These are phyloP conservation scores for Globisporangium orthogonon DNA, from an alignment of 352 stramenopile species.

Conservation along the genomic window DNA sequence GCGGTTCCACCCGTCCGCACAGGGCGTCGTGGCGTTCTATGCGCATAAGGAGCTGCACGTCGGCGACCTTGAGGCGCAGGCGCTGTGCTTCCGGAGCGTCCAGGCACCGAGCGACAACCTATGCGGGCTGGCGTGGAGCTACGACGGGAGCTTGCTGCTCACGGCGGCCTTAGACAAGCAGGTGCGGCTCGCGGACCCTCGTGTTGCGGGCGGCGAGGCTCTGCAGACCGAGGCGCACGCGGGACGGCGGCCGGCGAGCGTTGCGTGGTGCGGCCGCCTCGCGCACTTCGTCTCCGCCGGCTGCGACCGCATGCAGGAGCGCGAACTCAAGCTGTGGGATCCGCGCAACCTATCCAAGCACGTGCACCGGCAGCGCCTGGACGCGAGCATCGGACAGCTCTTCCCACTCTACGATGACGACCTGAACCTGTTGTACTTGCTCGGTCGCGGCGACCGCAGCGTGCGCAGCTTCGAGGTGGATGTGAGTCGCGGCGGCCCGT, in stretches of 20 bases:
- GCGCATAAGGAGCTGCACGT: conserved; percentile 33
- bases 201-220: conserved; percentile 6
- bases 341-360: conserved; percentile 37
- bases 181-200: conserved; percentile 52
- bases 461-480: conserved; percentile 60
- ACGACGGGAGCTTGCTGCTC: conserved; percentile 50
- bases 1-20: conserved; percentile 47
- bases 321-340: conserved; percentile 79
- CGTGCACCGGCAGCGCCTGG: conserved; percentile 56
- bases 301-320: conserved; percentile 57
- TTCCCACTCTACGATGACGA: conserved; percentile 69
- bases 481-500: conserved; percentile 16
- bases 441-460: conserved; percentile 66
- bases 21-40: conserved; percentile 34
- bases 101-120: conserved; percentile 13
- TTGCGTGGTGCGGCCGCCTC: conserved; percentile 50
- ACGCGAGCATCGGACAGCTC: conserved; percentile 53
- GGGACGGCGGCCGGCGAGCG: conserved; percentile 36
- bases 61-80: conserved; percentile 38
- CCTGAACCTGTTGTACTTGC: conserved; percentile 57
- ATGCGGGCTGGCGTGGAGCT: conserved; percentile 54
- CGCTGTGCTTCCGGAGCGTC: conserved; percentile 14
- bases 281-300: conserved; percentile 56
- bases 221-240: conserved; percentile 31
- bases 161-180: conserved; percentile 36